These are phyloP conservation scores for Boletellus emodensis DNA, from an alignment of 768 basidiomycete genomes.

Conservation along the genomic window DNA sequence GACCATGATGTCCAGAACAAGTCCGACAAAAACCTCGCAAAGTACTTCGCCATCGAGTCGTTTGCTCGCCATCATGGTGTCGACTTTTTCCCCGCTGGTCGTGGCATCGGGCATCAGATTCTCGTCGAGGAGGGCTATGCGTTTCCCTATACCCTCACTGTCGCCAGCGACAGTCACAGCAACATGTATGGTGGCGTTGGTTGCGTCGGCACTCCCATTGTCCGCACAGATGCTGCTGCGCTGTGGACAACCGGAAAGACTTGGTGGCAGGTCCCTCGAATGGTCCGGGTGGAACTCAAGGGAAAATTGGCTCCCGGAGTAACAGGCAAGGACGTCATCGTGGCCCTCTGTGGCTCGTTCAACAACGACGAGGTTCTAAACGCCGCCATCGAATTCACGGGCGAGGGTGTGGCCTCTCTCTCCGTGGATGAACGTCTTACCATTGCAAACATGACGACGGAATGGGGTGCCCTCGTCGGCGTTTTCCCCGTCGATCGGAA, in stretches of 20 bases:
- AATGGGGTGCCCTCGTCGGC: slow-evolving; percentile 97
- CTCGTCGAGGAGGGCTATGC: slow-evolving; percentile 99
- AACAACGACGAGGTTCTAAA: slow-evolving; percentile 97
- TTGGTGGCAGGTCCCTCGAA: slow-evolving; percentile 99
- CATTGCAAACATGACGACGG: slow-evolving; percentile 99
- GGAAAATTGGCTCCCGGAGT: slow-evolving; percentile 84
- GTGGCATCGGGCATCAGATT: slow-evolving; percentile 97
- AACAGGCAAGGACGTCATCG: slow-evolving; percentile 97
- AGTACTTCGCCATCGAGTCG: slow-evolving; percentile 87
- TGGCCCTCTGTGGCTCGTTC: slow-evolving; percentile 93
- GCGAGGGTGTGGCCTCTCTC: slow-evolving; percentile 76
- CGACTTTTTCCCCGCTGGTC: slow-evolving; percentile 96
- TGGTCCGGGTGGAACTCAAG: slow-evolving; percentile 89
- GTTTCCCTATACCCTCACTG: slow-evolving; percentile 92
- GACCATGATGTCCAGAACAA: slow-evolving; percentile 99
- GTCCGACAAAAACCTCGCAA: slow-evolving; percentile 81
- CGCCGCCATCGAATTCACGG: slow-evolving; percentile 93
- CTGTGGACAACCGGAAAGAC: slow-evolving; percentile 98
- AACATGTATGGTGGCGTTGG: slow-evolving; percentile 99
- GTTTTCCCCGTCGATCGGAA: slow-evolving; percentile 90
- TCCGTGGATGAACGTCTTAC: slow-evolving; percentile 90
- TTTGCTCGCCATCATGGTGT: slow-evolving; percentile 83
- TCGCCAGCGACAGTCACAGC: slow-evolving; percentile 93
- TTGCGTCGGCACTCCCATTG: slow-evolving; percentile 95
- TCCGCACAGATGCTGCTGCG: slow-evolving; percentile 90